A percentile compares a stretch with the other conserved stretches of the same genome.
phyloP scores from a whole-genome alignment of 2,329 filamentous ascomycete species.

The Leptosphaerulina australis region DNA sequence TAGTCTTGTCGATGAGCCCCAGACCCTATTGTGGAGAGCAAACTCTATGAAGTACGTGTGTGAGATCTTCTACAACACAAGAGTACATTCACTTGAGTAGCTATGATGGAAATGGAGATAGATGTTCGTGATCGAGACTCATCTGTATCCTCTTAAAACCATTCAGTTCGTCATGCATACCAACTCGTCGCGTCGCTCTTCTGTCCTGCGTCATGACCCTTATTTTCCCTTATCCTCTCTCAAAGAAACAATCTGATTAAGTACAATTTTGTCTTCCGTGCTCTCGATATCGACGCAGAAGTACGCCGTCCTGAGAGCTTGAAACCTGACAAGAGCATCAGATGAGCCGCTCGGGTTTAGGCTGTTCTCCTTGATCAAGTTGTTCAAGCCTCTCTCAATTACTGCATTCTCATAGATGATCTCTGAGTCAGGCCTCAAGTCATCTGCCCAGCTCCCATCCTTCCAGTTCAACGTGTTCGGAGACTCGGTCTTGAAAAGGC shows the following conservation, averaged over 20 bases:
- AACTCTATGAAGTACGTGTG: too few species aligned
- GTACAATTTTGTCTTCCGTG: constrained; percentile 71
- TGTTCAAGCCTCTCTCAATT: constrained; percentile 82
- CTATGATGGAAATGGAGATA: not conserved
- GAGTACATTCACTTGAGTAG: too few species aligned
- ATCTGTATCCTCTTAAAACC: not conserved
- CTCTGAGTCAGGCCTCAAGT: constrained; percentile 85
- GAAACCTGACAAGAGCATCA: constrained; percentile 74
- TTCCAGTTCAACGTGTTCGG: constrained; percentile 71
- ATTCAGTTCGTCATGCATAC: not conserved
- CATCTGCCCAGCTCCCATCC: constrained; percentile 79
- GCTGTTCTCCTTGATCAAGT: constrained; percentile 68
- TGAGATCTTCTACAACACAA: too few species aligned
- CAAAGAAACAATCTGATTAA: constrained; percentile 90
- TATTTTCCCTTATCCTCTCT: constrained; percentile 71
- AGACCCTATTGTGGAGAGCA: too few species aligned
- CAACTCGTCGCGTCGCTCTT: not conserved
- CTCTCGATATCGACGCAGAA: constrained; percentile 82
- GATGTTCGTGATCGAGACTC: not conserved
- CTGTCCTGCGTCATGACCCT: not conserved
- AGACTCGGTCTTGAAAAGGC: constrained; percentile 85
- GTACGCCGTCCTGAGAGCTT: constrained; percentile 87
- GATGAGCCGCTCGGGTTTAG: constrained; percentile 42
- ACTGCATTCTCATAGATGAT: constrained; percentile 77
- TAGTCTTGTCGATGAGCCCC: too few species aligned